Conservation (phyloP, 2,329 filamentous ascomycete species). For the Talaromyces islandicus region DNA sequence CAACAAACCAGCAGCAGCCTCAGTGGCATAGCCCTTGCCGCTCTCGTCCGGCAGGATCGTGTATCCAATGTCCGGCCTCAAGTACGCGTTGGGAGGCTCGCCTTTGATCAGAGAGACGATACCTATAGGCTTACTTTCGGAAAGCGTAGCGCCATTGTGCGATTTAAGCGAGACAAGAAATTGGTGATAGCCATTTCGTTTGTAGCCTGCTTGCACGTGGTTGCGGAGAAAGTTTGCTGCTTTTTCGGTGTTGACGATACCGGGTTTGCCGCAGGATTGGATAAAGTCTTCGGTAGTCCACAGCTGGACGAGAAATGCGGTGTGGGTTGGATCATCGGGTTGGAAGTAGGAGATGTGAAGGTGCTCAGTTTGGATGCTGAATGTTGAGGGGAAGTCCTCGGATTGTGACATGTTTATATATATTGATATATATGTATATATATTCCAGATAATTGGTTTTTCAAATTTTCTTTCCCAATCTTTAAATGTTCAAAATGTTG, state of each 20-base stretch:
- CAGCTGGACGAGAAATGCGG: conserved; percentile 5
- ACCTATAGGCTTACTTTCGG: conserved; percentile 12
- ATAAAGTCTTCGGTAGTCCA: conserved; percentile 6
- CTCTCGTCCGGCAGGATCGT: conserved; percentile 17
- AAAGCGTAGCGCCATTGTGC: neutral
- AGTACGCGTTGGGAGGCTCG: conserved; percentile 14
- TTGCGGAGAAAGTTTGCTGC: conserved; percentile 4
- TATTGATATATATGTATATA: no score
- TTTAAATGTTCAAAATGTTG: no score
- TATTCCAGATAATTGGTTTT: no score
- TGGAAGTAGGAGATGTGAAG: conserved; percentile 10
- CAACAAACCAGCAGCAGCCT: conserved; percentile 16
- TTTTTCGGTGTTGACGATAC: conserved; percentile 7
- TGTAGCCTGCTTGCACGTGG: conserved; percentile 7
- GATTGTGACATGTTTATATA: neutral
- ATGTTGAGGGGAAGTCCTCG: conserved; percentile 2
- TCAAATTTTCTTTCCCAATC: no score
- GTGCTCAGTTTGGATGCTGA: conserved; percentile 9
- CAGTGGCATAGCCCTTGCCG: conserved; percentile 22
- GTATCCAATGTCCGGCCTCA: conserved; percentile 17
- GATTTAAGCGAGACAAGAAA: conserved; percentile 9
- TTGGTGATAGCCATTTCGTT: conserved; percentile 6
- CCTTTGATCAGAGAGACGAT: conserved; percentile 16
- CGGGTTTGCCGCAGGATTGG: conserved; percentile 1
- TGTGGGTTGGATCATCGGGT: conserved; percentile 4